phyloP scores from a whole-genome alignment of 495 filamentous ascomycete species.

The Collariella sp. region DNA sequence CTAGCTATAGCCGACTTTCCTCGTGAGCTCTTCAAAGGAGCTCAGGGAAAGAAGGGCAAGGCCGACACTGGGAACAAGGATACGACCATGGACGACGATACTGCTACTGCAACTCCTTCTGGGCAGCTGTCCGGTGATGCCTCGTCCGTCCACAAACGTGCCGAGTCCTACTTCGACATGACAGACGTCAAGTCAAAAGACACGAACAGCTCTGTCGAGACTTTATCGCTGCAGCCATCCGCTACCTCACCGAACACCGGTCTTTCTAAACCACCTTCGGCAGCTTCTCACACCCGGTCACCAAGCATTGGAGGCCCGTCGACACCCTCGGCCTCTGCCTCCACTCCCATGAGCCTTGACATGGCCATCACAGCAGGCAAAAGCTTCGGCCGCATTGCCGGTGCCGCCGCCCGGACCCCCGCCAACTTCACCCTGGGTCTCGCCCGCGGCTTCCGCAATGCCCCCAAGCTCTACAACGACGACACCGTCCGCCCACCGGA shows the following conservation, averaged over 20 bases:
- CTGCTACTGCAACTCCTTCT: not conserved
- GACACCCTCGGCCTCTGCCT: not conserved
- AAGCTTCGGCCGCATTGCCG: slow-evolving; percentile 57
- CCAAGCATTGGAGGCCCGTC: not conserved
- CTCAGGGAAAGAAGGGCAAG: slow-evolving; percentile 22
- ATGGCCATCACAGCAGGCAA: slow-evolving; percentile 52
- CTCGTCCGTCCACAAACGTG: not conserved
- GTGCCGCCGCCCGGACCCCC: slow-evolving; percentile 62
- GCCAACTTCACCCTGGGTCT: slow-evolving; percentile 72
- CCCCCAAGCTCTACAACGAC: slow-evolving; percentile 70
- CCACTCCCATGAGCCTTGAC: slow-evolving; percentile 37
- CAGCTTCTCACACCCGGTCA: not conserved
- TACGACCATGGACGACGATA: not conserved
- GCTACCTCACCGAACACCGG: slow-evolving; percentile 1
- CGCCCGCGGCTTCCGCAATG: slow-evolving; percentile 80
- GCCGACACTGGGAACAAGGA: slow-evolving; percentile 5
- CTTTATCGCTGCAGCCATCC: not conserved
- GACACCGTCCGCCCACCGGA: slow-evolving; percentile 58
- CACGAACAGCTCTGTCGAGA: not conserved
- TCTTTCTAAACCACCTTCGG: not conserved
- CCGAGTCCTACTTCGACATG: not conserved
- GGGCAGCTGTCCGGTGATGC: not conserved
- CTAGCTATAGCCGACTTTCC: slow-evolving; percentile 82
- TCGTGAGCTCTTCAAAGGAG: slow-evolving; percentile 54
- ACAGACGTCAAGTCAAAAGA: not conserved